phyloP scores from a whole-genome alignment of 306 rosid genomes.

The Sophora flavescens region DNA sequence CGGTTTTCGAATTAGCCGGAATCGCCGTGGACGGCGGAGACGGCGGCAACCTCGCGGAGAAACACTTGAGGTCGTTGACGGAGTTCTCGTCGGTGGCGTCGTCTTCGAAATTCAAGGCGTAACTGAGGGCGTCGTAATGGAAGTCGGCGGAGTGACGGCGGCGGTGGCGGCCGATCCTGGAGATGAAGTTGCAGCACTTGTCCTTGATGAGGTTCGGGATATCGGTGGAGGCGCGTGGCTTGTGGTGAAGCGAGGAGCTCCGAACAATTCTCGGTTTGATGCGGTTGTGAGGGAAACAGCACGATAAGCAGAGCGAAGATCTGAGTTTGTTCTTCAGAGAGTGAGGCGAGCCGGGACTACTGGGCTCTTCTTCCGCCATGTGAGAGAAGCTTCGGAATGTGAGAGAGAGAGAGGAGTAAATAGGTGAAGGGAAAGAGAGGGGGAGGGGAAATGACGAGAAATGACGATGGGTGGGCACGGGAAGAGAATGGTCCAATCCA shows the following conservation, averaged over 20 bases:
- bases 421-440: neutral
- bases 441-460: conserved; percentile 43
- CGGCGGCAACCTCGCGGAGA: conserved; percentile 67
- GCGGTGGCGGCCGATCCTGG: conserved; percentile 56
- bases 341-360: conserved; percentile 40
- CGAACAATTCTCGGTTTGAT: conserved; percentile 49
- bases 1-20: neutral
- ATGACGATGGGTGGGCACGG: conserved; percentile 39
- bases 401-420: neutral
- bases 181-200: conserved; percentile 58
- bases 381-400: neutral
- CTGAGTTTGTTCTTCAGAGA: conserved; percentile 55
- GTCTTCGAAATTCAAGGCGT: conserved; percentile 75
- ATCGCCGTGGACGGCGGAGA: conserved; percentile 36
- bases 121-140: conserved; percentile 75
- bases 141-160: conserved; percentile 79
- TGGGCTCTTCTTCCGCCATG: conserved; percentile 50
- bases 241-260: conserved; percentile 47
- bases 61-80: conserved; percentile 49
- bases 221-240: conserved; percentile 51
- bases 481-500: neutral
- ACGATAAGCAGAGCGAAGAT: conserved; percentile 56
- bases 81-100: conserved; percentile 46
- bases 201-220: conserved; percentile 54
- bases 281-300: conserved; percentile 53